A percentile compares a stretch with the other conserved stretches of the same genome.
Conservation (phyloP, 2,329 filamentous ascomycete species). For the Ceratocystis diversiconidia region DNA sequence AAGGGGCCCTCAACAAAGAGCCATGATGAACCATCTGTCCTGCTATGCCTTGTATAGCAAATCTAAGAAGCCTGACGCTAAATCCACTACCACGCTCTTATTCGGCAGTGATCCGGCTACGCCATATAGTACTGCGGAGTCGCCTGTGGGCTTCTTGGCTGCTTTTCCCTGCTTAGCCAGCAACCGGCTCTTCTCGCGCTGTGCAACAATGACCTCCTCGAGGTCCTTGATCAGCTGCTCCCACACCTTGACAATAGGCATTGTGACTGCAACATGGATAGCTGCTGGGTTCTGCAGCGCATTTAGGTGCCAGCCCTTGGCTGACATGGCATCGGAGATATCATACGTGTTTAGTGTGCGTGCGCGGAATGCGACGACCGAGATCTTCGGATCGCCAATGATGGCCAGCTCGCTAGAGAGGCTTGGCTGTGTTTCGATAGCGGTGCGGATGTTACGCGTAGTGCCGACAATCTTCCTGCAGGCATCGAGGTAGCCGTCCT, state of each 20-base stretch:
- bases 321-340: slow-evolving; percentile 74
- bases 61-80: slow-evolving; percentile 84
- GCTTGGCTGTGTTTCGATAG: slow-evolving; percentile 53
- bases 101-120: slow-evolving; percentile 91
- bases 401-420: slow-evolving; percentile 63
- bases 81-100: slow-evolving; percentile 82
- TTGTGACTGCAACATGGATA: slow-evolving; percentile 84
- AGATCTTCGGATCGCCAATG: slow-evolving; percentile 73
- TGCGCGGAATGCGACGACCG: slow-evolving; percentile 78
- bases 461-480: slow-evolving; percentile 80
- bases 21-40: background rate
- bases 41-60: slow-evolving; percentile 72
- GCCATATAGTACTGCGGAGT: slow-evolving; percentile 81
- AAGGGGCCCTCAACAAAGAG: background rate
- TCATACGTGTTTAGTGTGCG: slow-evolving; percentile 84
- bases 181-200: slow-evolving; percentile 68
- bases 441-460: slow-evolving; percentile 65
- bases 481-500: slow-evolving; percentile 73
- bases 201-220: slow-evolving; percentile 50
- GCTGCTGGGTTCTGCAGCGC: slow-evolving; percentile 82
- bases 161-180: slow-evolving; percentile 55
- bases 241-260: slow-evolving; percentile 69
- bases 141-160: slow-evolving; percentile 52
- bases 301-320: slow-evolving; percentile 88
- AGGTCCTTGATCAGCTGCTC: slow-evolving; percentile 66